These are phyloP conservation scores for Candida palmyrensis DNA, from an alignment of 805 yeast genomes.

Conservation along the genomic window DNA sequence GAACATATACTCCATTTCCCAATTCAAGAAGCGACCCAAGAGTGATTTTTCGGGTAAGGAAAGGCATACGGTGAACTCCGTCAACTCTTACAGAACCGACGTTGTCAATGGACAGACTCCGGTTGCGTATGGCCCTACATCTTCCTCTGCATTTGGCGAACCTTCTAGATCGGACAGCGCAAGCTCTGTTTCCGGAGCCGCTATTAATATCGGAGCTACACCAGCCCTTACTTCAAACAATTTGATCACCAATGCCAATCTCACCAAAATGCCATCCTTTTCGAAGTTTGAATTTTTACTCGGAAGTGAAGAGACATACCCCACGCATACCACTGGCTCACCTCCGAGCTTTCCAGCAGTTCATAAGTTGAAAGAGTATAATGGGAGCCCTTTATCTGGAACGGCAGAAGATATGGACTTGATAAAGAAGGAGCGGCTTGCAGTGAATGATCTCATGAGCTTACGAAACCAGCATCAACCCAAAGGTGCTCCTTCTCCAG, in stretches of 20 bases:
- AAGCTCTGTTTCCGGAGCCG: neutral
- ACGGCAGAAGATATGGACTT: constrained; percentile 14
- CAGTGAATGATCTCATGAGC: constrained; percentile 23
- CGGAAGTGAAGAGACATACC: constrained; percentile 16
- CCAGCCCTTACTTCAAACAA: neutral
- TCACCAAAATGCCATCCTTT: constrained; percentile 11
- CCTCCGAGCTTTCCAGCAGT: neutral
- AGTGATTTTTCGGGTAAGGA: neutral
- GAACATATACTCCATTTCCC: neutral
- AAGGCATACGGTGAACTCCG: neutral
- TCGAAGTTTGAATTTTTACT: constrained; percentile 17
- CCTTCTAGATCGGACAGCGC: neutral
- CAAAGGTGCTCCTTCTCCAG: constrained; percentile 3
- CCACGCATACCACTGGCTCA: constrained; percentile 10
- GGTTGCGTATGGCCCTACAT: neutral
- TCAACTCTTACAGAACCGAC: too few species aligned
- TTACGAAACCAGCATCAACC: constrained; percentile 9
- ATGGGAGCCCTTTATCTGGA: neutral
- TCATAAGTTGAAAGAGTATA: constrained; percentile 1
- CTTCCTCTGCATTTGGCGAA: neutral
- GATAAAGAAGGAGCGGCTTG: constrained; percentile 25
- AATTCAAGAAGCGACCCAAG: neutral
- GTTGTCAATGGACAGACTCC: too few species aligned
- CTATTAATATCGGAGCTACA: neutral
- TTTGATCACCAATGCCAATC: too few species aligned